Evolutionary conservation across 208 protist species (phyloP).

Genomic region (Plasmodiophora brassicae): DNA sequence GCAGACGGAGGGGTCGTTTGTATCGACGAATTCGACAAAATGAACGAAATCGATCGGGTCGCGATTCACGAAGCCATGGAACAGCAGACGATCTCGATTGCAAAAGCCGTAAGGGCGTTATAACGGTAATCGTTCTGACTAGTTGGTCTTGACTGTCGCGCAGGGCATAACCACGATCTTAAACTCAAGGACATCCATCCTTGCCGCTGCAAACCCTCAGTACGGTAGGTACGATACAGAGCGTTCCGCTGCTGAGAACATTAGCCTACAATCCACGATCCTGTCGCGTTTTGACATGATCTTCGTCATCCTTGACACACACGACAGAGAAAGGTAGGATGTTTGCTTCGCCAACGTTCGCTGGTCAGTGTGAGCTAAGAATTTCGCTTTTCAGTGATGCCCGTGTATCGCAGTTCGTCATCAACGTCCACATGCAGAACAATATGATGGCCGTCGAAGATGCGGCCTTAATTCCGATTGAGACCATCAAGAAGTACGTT

Average conservation of each 20-base stretch:
- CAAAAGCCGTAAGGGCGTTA: slow-evolving; percentile 67
- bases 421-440: slow-evolving; percentile 27
- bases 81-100: slow-evolving; percentile 97
- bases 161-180: slow-evolving; percentile 99
- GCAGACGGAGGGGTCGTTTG: slow-evolving; percentile 99
- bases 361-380: background rate
- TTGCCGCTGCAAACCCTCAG: slow-evolving; percentile 98
- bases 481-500: slow-evolving; percentile 21
- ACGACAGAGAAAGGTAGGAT: slow-evolving; percentile 55
- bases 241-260: slow-evolving; percentile 58
- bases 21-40: slow-evolving; percentile 99
- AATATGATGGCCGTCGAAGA: slow-evolving; percentile 32
- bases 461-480: slow-evolving; percentile 36
- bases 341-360: background rate
- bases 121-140: background rate
- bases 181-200: slow-evolving; percentile 94
- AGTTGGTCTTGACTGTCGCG: slow-evolving; percentile 31
- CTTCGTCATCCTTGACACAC: slow-evolving; percentile 75
- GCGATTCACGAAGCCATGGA: slow-evolving; percentile 99
- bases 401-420: slow-evolving; percentile 28
- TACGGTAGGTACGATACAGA: slow-evolving; percentile 73
- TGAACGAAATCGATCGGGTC: slow-evolving; percentile 86
- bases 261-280: slow-evolving; percentile 88
- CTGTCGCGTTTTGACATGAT: slow-evolving; percentile 88
- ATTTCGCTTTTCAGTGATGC: slow-evolving; percentile 58